Evolutionary conservation across 139 green algal genomes (phyloP), one percentile per base, ranked within the genome.

Genomic region (Chlorella sp.): DNA sequence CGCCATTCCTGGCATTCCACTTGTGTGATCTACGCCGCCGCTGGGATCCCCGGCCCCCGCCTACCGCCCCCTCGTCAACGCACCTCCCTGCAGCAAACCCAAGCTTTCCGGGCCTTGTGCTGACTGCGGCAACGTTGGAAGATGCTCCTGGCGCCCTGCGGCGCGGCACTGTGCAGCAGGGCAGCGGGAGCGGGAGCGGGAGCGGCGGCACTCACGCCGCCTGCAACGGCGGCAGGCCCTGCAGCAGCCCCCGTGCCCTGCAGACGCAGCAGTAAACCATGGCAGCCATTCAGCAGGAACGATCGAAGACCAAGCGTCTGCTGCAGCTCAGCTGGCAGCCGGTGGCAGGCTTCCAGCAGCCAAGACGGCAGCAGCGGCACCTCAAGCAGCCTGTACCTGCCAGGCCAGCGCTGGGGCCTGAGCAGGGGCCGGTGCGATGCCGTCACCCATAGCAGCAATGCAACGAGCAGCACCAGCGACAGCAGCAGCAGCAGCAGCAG

Each of bases 401-500:
- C 51, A 60, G 51, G 51, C 51, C 51, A 60, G 51, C 51, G 51
- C 13, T 60, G 9, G 51, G 51, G 51, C 51, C 51, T 21, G 2
- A 51, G 44, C 44, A 51, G 44, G 44, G 51, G 51, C 12, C 51
- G 51, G 44, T 60, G 51, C 15, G 51, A 60, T 20, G 51, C 51
- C 15, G 13, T 21, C 12, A 60, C 12, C 51, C 51, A 9, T 3
- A 60, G 51, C 51, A 60, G 51, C 51, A 60, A 15, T 21, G 51
- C 39, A 12, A 56, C 18, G 16, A 76, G 60, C 38, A 41, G 78
- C 38, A 38, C 3, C 20, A 81, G 55, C 32, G 20, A 12, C 32
- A 81, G 74, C 76, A 36, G 71, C 71, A 62, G 71, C 71, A 36
- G 26, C 71, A 78, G 71, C 71, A 78, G 41, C 41, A 63, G 71